Evolutionary conservation across 768 basidiomycete species (phyloP), one percentile per base, ranked within the genome.

Genomic region (Strobilomyces confusus): DNA sequence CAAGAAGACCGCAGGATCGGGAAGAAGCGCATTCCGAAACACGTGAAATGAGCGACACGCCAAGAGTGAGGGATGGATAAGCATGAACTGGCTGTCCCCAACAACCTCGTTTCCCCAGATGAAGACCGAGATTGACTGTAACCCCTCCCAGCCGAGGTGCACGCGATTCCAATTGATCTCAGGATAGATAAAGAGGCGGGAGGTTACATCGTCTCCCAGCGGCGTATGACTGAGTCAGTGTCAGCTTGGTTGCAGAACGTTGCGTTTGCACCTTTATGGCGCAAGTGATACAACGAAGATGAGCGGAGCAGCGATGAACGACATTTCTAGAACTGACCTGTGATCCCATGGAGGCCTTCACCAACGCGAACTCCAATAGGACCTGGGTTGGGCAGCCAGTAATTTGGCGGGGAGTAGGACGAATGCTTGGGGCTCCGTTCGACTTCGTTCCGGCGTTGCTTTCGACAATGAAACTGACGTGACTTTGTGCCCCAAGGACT

Each of bases 101-200:
- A 87, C 61, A 11, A 63, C 60, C 4, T 61, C 61, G 58, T 82
- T 85, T 17, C 71, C 72, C 44, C 71, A 64, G 33, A 87, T 51
- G 62, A 82, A 86, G 32, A 72, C 66, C 14, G 77, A 65, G 48
- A 87, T 78, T 4, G 78, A 75, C 37, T 71, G 61, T 17, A 87
- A 67, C 0, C 83, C 83, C 38, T 63, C 61, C 60, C 83, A 76
- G 15, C 83, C 78, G 46, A 87, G 78, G 3, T 62, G 55, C 58
- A 80, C 82, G 5, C 75, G 69, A 49, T 82, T 84, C 49, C 87
- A 69, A 53, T 72, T 75, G 34, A 87, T 82, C 58, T 84, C 80
- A 2, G 66, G 74, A 60, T 79, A 86, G 26, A 68, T 66, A 64
- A 86, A 84, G 11, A 87, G 65, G 8, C 71, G 67, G 25, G 72